phyloP scores from a whole-genome alignment of 139 green algal genomes.

The Chlorella ohadii region DNA sequence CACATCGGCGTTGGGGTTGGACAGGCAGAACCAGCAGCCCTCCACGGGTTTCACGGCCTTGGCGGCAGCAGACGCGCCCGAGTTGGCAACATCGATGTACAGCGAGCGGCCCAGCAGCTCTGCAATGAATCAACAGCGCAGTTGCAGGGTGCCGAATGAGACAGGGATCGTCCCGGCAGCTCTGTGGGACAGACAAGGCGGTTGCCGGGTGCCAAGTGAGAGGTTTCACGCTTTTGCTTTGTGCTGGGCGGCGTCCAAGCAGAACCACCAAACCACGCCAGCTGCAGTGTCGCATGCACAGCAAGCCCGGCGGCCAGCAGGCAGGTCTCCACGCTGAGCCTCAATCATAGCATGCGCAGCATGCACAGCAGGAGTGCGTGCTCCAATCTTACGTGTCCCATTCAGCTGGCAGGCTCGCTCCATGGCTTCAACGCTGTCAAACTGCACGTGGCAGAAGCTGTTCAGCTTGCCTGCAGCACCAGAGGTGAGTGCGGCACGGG shows the following conservation, averaged over 20 bases:
- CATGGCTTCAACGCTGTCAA: conserved; percentile 57
- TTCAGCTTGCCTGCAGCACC: conserved; percentile 52
- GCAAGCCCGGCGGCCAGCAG: too few species aligned
- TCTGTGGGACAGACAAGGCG: too few species aligned
- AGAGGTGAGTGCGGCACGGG: too few species aligned
- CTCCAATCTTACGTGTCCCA: too few species aligned
- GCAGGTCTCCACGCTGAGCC: too few species aligned
- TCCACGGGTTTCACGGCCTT: conserved; percentile 67
- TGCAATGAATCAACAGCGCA: not conserved
- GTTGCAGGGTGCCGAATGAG: too few species aligned
- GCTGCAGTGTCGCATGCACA: too few species aligned
- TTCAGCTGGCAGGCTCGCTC: conserved; percentile 62
- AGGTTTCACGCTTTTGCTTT: too few species aligned
- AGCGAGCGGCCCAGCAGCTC: conserved; percentile 42
- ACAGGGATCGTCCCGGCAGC: too few species aligned
- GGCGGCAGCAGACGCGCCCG: not conserved
- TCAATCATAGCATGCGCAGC: not conserved
- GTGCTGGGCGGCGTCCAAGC: too few species aligned
- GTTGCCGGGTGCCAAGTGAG: too few species aligned
- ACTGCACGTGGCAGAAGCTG: conserved; percentile 74
- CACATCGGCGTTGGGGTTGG: conserved; percentile 66
- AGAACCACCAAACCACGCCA: too few species aligned
- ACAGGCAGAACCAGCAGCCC: conserved; percentile 91
- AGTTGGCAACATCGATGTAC: conserved; percentile 52
- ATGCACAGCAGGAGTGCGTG: not conserved